Evolutionary conservation across 2,329 filamentous ascomycete species (phyloP).

Genomic region (Tolypocladium inflatum): DNA sequence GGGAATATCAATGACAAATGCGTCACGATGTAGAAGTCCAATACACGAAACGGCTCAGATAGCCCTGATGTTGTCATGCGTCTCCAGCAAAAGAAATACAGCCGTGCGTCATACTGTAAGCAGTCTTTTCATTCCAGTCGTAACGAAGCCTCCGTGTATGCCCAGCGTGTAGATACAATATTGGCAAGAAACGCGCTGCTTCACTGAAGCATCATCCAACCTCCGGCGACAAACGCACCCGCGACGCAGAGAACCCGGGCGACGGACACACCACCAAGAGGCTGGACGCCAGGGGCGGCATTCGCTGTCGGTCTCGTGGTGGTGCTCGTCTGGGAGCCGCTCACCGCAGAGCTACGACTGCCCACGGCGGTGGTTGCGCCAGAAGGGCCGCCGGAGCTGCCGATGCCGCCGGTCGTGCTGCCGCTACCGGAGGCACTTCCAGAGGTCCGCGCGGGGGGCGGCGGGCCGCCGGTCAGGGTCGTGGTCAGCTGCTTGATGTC

Average conservation of each 20-base stretch:
- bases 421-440: neutral
- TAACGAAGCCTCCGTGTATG: too few relatives aligned
- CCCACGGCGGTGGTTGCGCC: neutral
- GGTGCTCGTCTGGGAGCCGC: too few relatives aligned
- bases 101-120: too few relatives aligned
- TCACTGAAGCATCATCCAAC: neutral
- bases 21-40: too few relatives aligned
- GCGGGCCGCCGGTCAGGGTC: conserved; percentile 16
- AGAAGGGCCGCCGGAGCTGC: neutral
- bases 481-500: conserved; percentile 23
- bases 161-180: neutral
- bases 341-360: neutral
- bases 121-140: too few relatives aligned
- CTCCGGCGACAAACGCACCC: neutral
- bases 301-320: neutral
- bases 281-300: neutral
- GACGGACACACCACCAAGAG: neutral
- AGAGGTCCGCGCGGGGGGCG: neutral
- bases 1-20: too few relatives aligned
- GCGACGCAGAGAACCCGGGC: neutral
- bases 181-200: neutral
- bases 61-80: too few relatives aligned
- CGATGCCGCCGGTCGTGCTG: neutral
- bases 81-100: too few relatives aligned
- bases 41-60: too few relatives aligned